phyloP scores from a whole-genome alignment of 257 asterid species.

The Misopates orontium region DNA sequence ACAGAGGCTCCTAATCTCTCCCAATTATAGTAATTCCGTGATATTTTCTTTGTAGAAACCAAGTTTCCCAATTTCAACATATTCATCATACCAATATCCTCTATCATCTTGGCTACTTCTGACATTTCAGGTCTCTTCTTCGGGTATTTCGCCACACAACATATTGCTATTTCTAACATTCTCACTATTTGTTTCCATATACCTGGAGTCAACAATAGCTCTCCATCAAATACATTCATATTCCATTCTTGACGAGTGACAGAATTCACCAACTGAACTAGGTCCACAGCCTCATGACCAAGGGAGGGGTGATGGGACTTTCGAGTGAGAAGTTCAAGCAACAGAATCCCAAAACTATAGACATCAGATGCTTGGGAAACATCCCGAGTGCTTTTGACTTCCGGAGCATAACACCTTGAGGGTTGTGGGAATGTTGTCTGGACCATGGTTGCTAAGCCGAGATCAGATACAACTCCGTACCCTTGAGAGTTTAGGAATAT shows the following conservation, averaged over 20 bases:
- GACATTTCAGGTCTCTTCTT: constrained; percentile 17
- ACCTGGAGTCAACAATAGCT: neutral
- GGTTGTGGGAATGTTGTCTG: no score
- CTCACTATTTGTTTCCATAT: neutral
- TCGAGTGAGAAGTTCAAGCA: constrained; percentile 35
- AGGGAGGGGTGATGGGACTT: constrained; percentile 24
- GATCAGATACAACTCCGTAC: constrained; percentile 40
- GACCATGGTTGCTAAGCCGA: constrained; percentile 29
- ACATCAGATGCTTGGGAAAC: no score
- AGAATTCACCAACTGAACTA: constrained; percentile 5
- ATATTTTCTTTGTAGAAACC: no score
- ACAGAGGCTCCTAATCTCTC: no score
- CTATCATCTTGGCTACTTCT: no score
- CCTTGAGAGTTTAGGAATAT: constrained; percentile 35
- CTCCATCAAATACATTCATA: neutral
- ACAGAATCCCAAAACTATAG: constrained; percentile 34
- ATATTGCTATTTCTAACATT: constrained; percentile 9
- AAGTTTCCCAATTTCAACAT: no score
- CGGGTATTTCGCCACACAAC: constrained; percentile 22
- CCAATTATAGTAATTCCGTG: no score
- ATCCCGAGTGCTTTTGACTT: no score
- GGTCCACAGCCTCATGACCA: neutral
- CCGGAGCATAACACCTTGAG: no score
- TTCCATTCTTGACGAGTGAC: neutral
- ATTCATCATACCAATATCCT: no score